Base-by-base conservation (phyloP, 2,329 filamentous ascomycete genomes). In the Xylariaceae sp. region DNA sequence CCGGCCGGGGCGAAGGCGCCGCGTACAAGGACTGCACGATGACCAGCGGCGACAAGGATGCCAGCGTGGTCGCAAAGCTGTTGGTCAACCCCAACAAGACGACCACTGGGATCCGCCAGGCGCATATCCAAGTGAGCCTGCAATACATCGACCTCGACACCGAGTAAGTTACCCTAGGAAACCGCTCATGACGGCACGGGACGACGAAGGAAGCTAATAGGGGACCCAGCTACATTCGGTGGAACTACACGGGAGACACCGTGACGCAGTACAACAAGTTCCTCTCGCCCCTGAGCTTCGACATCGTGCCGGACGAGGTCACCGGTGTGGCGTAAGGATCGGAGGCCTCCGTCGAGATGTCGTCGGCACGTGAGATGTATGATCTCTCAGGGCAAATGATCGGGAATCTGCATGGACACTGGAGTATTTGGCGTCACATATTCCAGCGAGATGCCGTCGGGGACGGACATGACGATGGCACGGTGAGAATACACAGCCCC, bases 211-310 rank as follows among this genome's bases (percentile, higher is more conserved):
- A 18, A 14, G 39, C 43, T 48, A 41, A 49, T 33, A 18, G 23
- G 28, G 5, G 8, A 10, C 16, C 31, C 29, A 52, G 47, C 28
- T 40, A 45, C 12, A 51, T 48, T 5, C 55, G 47, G 46, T 57
- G 52, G 52, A 57, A 57, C 45, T 57, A 48, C 37, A 57, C 53
- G 8, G 53, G 53, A 23, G 41, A 50, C 32, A 50, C 47, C 17
- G 39, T 41, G 15, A 44, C 51, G 16, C 30, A 31, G 27, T 57
- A 52, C 42, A 52, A 54, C 46, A 40, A 51, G 31, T 42, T 46
- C 30, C 25, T 27, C 21, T 39, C 46, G 23, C 46, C 51, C 17
- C 37, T 48, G 39, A 49, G 48, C 39, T 57, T 58, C 32, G 51
- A 45, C 11, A 51, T 58, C 38, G 46, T 32, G 13, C 53, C 53